phyloP scores from a whole-genome alignment of 1,139 yeast species.

The Fermentozyma sake region DNA sequence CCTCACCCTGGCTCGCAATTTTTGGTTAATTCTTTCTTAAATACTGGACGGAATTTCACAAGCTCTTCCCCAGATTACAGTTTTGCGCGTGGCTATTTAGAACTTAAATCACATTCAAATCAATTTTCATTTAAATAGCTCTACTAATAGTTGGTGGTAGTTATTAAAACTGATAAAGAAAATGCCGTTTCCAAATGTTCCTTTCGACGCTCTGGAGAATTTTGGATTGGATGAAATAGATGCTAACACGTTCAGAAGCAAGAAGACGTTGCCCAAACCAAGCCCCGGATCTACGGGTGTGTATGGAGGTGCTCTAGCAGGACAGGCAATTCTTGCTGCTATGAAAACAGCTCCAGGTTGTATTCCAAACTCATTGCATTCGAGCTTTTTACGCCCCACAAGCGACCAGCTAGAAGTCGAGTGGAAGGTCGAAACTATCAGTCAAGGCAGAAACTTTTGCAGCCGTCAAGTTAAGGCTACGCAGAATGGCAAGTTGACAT shows the following conservation, averaged over 20 bases:
- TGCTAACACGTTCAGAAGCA: slow-evolving; percentile 22
- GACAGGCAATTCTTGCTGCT: slow-evolving; percentile 38
- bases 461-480: slow-evolving; percentile 55
- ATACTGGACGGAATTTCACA: no score
- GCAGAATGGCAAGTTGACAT: slow-evolving; percentile 49
- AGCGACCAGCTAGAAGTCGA: slow-evolving; percentile 11
- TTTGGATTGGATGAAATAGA: slow-evolving; percentile 22
- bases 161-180: no score
- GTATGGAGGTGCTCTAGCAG: slow-evolving; percentile 40
- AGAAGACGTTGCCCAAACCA: slow-evolving; percentile 32
- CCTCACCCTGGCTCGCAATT: no score
- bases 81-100: no score
- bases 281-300: slow-evolving; percentile 30
- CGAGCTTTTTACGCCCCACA: slow-evolving; percentile 34
- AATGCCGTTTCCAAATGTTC: no score
- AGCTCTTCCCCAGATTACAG: no score
- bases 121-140: no score
- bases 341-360: slow-evolving; percentile 28
- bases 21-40: no score
- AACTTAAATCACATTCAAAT: no score
- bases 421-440: slow-evolving; percentile 21
- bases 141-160: no score
- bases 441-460: slow-evolving; percentile 56
- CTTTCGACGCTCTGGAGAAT: slow-evolving; percentile 11
- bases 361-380: slow-evolving; percentile 41